A percentile compares a stretch with the other conserved stretches of the same genome.
Conservation (phyloP, 768 basidiomycete genomes). For the Lentinus brumalis region DNA sequence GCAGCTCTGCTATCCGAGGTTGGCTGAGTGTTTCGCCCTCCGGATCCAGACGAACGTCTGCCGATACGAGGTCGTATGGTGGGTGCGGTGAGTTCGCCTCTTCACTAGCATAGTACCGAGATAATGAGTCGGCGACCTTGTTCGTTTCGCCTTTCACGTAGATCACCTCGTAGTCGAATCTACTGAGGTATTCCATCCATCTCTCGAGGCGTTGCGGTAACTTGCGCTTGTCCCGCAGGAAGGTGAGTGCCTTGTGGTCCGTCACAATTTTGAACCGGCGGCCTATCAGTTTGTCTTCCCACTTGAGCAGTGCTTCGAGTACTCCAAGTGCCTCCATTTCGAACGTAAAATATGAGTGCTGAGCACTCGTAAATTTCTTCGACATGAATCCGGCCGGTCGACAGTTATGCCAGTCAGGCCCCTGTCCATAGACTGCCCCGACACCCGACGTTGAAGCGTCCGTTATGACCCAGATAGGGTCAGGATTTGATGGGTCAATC, state of each 20-base stretch:
- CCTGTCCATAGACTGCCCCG: conserved; percentile 30
- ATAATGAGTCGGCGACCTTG: conserved; percentile 34
- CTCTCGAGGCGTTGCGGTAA: conserved; percentile 25
- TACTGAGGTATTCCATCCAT: conserved; percentile 35
- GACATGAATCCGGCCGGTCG: conserved; percentile 33
- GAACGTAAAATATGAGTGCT: conserved; percentile 25
- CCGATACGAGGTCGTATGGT: not conserved
- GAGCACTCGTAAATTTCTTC: conserved; percentile 31
- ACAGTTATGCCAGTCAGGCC: conserved; percentile 26
- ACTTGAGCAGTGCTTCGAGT: conserved; percentile 28
- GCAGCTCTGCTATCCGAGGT: not conserved
- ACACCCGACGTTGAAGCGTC: conserved; percentile 25
- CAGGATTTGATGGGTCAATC: conserved; percentile 1
- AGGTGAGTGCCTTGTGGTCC: conserved; percentile 32
- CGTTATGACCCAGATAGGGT: conserved; percentile 27
- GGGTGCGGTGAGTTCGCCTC: not conserved
- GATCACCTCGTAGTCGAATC: conserved; percentile 31
- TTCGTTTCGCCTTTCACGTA: conserved; percentile 30
- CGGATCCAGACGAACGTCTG: conserved; percentile 13
- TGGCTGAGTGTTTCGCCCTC: not conserved
- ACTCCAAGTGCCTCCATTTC: conserved; percentile 24
- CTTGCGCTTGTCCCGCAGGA: conserved; percentile 25
- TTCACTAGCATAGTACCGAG: conserved; percentile 35
- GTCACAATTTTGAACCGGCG: conserved; percentile 27
- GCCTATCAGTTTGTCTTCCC: conserved; percentile 36